Evolutionary conservation across 768 basidiomycete genomes (phyloP).

Genomic region (Strobilomyces confusus): DNA sequence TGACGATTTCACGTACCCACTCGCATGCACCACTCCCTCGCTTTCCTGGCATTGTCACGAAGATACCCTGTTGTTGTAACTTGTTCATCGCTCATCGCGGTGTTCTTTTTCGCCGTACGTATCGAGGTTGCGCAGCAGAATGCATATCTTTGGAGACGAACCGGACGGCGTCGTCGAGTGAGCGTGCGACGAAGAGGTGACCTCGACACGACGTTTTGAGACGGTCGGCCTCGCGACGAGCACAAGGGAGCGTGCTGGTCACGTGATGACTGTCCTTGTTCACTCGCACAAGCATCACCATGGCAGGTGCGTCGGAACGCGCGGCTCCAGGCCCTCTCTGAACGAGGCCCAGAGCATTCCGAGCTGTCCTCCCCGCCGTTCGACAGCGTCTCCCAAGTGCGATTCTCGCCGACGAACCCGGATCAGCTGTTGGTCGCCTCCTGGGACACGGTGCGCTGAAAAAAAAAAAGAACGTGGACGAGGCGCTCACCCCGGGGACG

Average conservation of each 20-base stretch:
- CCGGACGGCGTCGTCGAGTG: not conserved
- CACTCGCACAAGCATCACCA: not conserved
- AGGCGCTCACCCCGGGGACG: too few relatives aligned
- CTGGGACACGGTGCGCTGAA: slow-evolving; percentile 82
- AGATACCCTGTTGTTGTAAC: slow-evolving; percentile 35
- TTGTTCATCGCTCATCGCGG: slow-evolving; percentile 24
- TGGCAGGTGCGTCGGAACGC: slow-evolving; percentile 13
- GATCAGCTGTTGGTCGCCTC: slow-evolving; percentile 78
- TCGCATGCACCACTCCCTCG: slow-evolving; percentile 3
- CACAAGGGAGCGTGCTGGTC: too few relatives aligned
- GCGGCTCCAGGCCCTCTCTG: not conserved
- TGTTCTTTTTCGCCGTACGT: slow-evolving; percentile 19
- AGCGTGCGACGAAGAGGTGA: not conserved
- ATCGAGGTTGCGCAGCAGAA: slow-evolving; percentile 35
- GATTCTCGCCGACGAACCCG: slow-evolving; percentile 78
- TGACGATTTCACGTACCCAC: slow-evolving; percentile 32
- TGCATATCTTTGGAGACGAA: slow-evolving; percentile 32
- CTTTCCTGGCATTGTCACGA: slow-evolving; percentile 26
- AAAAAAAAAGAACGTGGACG: too few relatives aligned
- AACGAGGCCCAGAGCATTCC: slow-evolving; percentile 26
- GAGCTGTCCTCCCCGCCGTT: slow-evolving; percentile 69
- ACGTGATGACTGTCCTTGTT: not conserved
- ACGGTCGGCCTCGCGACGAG: not conserved
- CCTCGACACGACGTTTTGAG: too few relatives aligned
- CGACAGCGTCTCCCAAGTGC: slow-evolving; percentile 78